Evolutionary conservation across 768 basidiomycete species (phyloP).

Genomic region (Naganishia onofrii): DNA sequence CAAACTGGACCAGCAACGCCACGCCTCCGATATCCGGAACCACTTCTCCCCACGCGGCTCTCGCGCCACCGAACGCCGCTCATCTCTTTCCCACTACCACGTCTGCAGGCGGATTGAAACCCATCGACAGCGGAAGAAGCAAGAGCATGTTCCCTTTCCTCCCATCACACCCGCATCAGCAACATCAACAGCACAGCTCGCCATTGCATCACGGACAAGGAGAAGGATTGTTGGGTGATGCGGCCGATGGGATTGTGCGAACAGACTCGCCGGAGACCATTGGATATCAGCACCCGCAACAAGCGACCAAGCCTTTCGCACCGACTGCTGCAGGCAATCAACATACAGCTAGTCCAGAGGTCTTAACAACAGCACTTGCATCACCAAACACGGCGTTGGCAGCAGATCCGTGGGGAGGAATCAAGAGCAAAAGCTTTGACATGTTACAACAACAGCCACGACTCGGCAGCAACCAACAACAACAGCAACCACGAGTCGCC

Average conservation of each 20-base stretch:
- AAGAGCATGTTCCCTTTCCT: conserved; percentile 10
- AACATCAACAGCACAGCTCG: background rate
- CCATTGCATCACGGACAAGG: too few species aligned
- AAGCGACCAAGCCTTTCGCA: background rate
- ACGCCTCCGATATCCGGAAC: background rate
- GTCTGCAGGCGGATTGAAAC: conserved; percentile 29
- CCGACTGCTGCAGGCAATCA: background rate
- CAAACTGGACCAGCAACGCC: too few species aligned
- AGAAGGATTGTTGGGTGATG: background rate
- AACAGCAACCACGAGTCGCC: conserved; percentile 26
- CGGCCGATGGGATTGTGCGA: background rate
- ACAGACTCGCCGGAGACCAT: conserved; percentile 8
- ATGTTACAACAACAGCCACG: background rate
- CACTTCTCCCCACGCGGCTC: background rate
- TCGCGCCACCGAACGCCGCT: background rate
- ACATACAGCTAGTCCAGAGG: background rate
- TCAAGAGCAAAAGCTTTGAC: background rate
- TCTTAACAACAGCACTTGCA: background rate
- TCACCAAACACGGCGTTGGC: background rate
- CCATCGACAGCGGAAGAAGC: conserved; percentile 34
- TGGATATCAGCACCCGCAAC: background rate
- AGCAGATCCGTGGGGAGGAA: background rate
- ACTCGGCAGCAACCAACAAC: background rate
- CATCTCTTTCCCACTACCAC: conserved; percentile 70
- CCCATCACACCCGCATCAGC: conserved; percentile 20